Conservation (phyloP, 75 land plant genomes). For the Picea sitchensis region DNA sequence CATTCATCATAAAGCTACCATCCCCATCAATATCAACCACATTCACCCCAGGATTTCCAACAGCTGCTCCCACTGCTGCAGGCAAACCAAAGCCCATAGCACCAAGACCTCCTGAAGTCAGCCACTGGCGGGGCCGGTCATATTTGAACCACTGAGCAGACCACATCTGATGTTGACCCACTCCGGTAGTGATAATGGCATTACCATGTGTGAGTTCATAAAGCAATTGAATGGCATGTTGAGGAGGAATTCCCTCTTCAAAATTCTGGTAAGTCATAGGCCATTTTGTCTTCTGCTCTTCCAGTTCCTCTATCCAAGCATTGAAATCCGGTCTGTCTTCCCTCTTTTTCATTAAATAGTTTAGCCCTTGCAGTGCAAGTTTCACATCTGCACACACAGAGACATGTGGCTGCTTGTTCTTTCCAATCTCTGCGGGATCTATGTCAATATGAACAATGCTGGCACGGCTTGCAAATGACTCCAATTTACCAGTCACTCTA, state of each 20-base stretch:
- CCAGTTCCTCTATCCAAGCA: conserved; percentile 70
- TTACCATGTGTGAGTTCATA: conserved; percentile 74
- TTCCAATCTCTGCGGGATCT: conserved; percentile 95
- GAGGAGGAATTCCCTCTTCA: conserved; percentile 78
- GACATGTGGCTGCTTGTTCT: conserved; percentile 93
- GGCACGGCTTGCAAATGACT: conserved; percentile 86
- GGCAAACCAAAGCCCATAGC: conserved; percentile 99
- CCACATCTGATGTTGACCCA: conserved; percentile 99
- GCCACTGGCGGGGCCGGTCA: conserved; percentile 78
- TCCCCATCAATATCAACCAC: conserved; percentile 95
- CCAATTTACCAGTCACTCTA: conserved; percentile 93
- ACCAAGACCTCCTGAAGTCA: conserved; percentile 84
- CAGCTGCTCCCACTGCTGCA: conserved; percentile 93
- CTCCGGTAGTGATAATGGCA: conserved; percentile 84
- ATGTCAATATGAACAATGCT: conserved; percentile 96
- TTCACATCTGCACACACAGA: conserved; percentile 83
- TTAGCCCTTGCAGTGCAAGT: conserved; percentile 63
- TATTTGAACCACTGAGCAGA: conserved; percentile 88
- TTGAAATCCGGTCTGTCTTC: conserved; percentile 44
- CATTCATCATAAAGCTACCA: conserved; percentile 92
- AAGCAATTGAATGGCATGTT: conserved; percentile 77
- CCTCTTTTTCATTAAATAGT: conserved; percentile 34
- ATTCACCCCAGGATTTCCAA: conserved; percentile 60
- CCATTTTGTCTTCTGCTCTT: conserved; percentile 61
- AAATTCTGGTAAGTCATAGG: conserved; percentile 65